Evolutionary conservation across 805 yeast genomes (phyloP).

Genomic region (Clavispora asparagi): DNA sequence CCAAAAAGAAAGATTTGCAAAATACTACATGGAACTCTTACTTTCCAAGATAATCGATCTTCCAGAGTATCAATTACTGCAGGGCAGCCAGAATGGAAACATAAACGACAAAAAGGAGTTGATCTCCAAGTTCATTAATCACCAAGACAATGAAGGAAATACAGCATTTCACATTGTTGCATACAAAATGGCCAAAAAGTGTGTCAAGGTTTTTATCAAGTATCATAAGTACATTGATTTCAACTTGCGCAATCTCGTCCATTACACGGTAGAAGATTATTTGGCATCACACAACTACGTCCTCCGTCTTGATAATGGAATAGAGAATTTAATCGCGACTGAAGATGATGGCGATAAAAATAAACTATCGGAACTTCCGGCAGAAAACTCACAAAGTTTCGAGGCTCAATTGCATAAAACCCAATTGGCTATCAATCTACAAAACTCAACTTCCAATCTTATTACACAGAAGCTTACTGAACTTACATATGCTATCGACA

Average conservation of each 20-base stretch:
- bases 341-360: background rate
- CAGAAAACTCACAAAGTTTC: constrained; percentile 23
- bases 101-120: constrained; percentile 20
- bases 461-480: constrained; percentile 37
- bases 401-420: constrained; percentile 34
- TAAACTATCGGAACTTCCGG: constrained; percentile 2
- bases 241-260: constrained; percentile 20
- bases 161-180: constrained; percentile 93
- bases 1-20: constrained; percentile 29
- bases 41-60: constrained; percentile 29
- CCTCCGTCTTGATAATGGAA: constrained; percentile 16
- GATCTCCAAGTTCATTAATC: constrained; percentile 58
- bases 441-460: constrained; percentile 27
- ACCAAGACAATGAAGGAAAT: constrained; percentile 91
- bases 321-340: constrained; percentile 2
- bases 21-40: constrained; percentile 35
- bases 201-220: constrained; percentile 20
- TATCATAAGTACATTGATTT: constrained; percentile 22
- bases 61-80: constrained; percentile 19
- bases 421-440: constrained; percentile 29
- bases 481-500: constrained; percentile 32
- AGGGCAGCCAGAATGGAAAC: constrained; percentile 8
- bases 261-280: constrained; percentile 23
- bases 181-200: constrained; percentile 18
- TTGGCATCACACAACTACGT: constrained; percentile 25